Base-by-base conservation (phyloP, 1,139 yeast species). In the Diutina pseudorugosa region DNA sequence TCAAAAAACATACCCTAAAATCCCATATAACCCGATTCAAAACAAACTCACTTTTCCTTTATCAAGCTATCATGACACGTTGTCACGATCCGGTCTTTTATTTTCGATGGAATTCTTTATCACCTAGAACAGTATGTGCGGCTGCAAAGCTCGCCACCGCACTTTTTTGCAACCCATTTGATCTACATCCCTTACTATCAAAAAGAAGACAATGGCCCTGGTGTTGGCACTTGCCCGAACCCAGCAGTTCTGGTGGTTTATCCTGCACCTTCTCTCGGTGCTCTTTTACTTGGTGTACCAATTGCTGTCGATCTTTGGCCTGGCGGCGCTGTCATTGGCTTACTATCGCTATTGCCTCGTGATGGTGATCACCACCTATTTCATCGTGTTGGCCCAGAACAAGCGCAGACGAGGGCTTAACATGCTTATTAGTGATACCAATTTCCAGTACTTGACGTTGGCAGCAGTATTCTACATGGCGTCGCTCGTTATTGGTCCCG, bases 191-290 rank as follows among this genome's bases (percentile, higher is more conserved):
- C 7, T 23, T 14, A 8, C 4, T 27, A 14, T 21, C 36, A 33
- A 44, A 16, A 23, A 6, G 3, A 18, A 14, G 48, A 25, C 48
- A 16, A 23, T 12, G 19, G 49, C 18, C 2, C 49, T n/a, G 19
- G 49, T 27, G 23, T 8, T 18, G n/a, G 27, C 27, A 27, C 40
- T 45, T 16, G 40, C 27, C 7, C 27, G 18, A 18, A 45, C 49
- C 36, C 49, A 45, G 49, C 49, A 45, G 27, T 45, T 45, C 41
- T 45, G 49, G 49, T 45, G 49, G 49, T 45, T 45, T 16, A 25
- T 27, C n/a, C 49, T 45, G 49, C 49, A 45, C 23, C 19, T 45
- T 4, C 40, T 45, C 14, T 19, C 19, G 49, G 49, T 45, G 40
- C 36, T 45, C 11, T 45, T 45, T 14, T 45, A 23, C 23, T 4